phyloP scores from a whole-genome alignment of 305 asterid species.

The Fraxinus sp. region DNA sequence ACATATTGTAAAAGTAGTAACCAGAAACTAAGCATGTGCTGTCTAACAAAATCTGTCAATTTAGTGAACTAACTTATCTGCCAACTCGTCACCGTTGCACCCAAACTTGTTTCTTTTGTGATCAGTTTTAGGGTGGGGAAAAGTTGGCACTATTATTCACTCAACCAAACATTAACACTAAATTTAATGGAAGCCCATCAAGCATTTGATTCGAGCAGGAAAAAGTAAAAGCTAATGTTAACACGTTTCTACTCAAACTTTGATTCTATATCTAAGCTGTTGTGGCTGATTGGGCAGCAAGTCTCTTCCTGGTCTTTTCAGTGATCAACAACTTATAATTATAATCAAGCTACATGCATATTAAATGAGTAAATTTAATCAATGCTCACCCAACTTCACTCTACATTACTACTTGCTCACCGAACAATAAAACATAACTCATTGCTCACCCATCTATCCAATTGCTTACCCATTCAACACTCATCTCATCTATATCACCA shows the following conservation, averaged over 20 bases:
- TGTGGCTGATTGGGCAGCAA: conserved; percentile 20
- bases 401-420: too few species aligned
- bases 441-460: too few species aligned
- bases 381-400: too few species aligned
- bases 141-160: neutral
- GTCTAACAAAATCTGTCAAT: neutral
- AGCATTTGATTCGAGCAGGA: neutral
- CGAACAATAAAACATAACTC: too few species aligned
- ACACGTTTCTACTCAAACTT: neutral
- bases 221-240: neutral
- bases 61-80: neutral
- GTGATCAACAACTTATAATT: conserved; percentile 14
- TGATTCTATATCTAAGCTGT: conserved; percentile 15
- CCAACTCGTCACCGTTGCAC: neutral
- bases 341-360: neutral
- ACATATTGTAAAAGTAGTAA: neutral
- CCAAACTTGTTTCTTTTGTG: conserved; percentile 4
- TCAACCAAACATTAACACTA: neutral
- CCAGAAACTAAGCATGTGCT: conserved; percentile 16
- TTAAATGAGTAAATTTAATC: too few species aligned
- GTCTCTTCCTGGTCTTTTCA: conserved; percentile 27
- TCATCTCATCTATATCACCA: too few species aligned
- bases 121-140: neutral
- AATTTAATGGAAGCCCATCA: neutral
- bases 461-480: too few species aligned